Conservation (phyloP, 441 rosid species). For the Flueggea neowawraea region DNA sequence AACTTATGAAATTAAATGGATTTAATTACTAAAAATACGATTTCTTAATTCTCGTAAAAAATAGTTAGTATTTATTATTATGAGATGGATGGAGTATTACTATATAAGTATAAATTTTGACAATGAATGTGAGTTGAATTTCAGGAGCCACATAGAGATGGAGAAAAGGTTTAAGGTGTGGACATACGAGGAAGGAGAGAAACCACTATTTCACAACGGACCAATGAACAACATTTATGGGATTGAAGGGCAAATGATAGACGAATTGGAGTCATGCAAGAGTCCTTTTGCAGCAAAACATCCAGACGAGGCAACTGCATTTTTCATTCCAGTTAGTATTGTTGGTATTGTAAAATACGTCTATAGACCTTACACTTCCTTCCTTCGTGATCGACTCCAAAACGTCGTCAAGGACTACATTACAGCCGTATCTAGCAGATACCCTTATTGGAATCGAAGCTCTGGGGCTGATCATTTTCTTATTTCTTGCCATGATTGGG, state of each 20-base stretch:
- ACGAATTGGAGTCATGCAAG: conserved; percentile 41
- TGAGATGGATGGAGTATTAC: too few species aligned
- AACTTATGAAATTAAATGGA: too few species aligned
- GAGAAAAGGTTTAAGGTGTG: conserved; percentile 67
- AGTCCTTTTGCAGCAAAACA: conserved; percentile 41
- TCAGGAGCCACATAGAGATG: conserved; percentile 85
- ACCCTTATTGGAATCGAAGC: conserved; percentile 72
- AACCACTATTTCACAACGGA: conserved; percentile 60
- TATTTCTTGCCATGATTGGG: conserved; percentile 87
- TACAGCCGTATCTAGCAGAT: conserved; percentile 33
- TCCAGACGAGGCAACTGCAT: conserved; percentile 55
- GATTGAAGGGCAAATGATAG: conserved; percentile 71
- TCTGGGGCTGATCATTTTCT: conserved; percentile 76
- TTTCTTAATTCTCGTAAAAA: too few species aligned
- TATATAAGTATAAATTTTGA: too few species aligned
- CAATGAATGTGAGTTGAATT: background rate
- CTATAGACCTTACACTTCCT: conserved; percentile 47
- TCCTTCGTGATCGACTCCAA: conserved; percentile 51
- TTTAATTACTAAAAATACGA: too few species aligned
- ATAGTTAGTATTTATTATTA: too few species aligned
- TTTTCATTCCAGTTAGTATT: conserved; percentile 60
- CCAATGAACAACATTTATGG: conserved; percentile 67
- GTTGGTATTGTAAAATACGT: conserved; percentile 30
- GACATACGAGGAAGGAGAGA: conserved; percentile 78
- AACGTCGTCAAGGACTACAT: conserved; percentile 52